These are phyloP conservation scores for Trametes punicea DNA, from an alignment of 768 basidiomycete species.

Conservation along the genomic window DNA sequence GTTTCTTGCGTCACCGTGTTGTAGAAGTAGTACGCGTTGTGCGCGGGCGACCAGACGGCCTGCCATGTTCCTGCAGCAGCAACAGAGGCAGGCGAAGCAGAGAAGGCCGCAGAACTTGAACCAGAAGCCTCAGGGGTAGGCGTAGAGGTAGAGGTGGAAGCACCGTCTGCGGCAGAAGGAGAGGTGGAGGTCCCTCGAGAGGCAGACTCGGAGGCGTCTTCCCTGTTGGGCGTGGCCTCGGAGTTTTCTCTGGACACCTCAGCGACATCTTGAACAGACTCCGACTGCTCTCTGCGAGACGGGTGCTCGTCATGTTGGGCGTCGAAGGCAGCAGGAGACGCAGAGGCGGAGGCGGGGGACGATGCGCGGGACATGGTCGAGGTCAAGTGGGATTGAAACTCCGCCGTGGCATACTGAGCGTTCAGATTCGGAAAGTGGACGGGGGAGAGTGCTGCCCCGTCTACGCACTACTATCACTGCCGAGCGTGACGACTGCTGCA, in stretches of 20 bases:
- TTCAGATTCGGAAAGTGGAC: neutral
- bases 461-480: no score
- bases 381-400: constrained; percentile 20
- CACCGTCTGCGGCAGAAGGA: constrained; percentile 1
- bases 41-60: constrained; percentile 73
- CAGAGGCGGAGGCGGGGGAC: constrained; percentile 13
- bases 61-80: constrained; percentile 53
- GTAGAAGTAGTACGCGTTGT: constrained; percentile 85
- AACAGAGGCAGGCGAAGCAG: constrained; percentile 4
- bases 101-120: constrained; percentile 7
- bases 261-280: neutral
- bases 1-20: constrained; percentile 74
- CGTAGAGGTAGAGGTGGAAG: constrained; percentile 2
- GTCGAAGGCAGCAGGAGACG: neutral
- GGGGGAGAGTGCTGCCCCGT: neutral
- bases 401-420: constrained; percentile 2
- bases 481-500: no score
- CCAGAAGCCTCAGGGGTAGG: neutral
- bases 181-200: constrained; percentile 6
- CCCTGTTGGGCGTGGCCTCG: neutral
- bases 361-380: constrained; percentile 22
- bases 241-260: neutral
- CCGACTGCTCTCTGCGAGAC: neutral
- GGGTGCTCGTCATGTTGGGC: constrained; percentile 4
- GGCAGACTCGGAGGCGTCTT: neutral